phyloP scores from a whole-genome alignment of 1,139 yeast genomes.

The Sugiyamaella xylanicola region DNA sequence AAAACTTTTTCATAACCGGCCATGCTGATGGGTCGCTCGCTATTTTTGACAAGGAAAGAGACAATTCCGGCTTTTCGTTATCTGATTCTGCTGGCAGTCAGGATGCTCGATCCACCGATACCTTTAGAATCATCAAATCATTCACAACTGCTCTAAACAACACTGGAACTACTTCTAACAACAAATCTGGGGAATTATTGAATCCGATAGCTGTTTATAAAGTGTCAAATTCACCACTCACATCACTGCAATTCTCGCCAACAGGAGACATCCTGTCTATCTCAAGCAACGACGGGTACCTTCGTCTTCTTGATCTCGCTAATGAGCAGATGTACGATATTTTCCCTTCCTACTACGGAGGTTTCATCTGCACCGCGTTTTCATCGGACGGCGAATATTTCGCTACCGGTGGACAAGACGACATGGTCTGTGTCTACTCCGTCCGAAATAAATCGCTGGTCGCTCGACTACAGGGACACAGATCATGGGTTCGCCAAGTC shows the following conservation, averaged over 20 bases:
- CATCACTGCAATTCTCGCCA: conserved; percentile 55
- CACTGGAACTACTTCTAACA: background rate
- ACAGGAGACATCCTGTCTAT: conserved; percentile 47
- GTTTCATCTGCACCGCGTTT: conserved; percentile 58
- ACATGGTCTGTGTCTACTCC: conserved; percentile 44
- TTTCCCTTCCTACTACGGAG: conserved; percentile 69
- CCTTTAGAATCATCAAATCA: conserved; percentile 36
- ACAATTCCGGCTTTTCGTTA: conserved; percentile 40
- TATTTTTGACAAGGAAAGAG: conserved; percentile 48
- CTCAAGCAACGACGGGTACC: conserved; percentile 68
- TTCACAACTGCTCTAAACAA: conserved; percentile 19
- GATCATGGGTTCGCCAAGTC: conserved; percentile 62
- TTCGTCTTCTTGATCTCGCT: conserved; percentile 58
- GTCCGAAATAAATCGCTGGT: conserved; percentile 35
- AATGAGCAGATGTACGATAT: conserved; percentile 57
- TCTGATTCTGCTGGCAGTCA: conserved; percentile 31
- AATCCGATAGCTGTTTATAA: conserved; percentile 65
- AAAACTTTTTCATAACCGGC: conserved; percentile 45
- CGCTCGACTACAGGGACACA: conserved; percentile 62
- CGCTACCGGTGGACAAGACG: conserved; percentile 54
- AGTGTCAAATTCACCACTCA: conserved; percentile 60
- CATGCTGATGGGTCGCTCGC: conserved; percentile 47
- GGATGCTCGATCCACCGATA: conserved; percentile 34
- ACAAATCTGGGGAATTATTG: conserved; percentile 13
- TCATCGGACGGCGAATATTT: conserved; percentile 69